Conservation (phyloP, 352 stramenopile species). For the Pythium dissotocum region DNA sequence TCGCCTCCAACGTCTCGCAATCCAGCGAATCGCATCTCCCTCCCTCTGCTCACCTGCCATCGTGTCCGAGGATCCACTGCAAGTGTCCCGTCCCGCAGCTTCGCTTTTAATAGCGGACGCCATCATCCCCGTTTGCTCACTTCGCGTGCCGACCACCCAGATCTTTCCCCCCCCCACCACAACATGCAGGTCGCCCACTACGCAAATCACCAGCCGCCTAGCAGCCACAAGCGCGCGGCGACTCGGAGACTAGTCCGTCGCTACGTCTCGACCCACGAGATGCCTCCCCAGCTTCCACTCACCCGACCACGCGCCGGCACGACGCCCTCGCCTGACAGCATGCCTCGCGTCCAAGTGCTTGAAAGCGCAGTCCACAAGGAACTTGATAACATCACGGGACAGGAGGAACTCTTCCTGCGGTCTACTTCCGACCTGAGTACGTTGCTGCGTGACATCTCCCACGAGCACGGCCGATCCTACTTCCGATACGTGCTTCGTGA, state of each 20-base stretch:
- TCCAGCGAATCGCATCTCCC: constrained; percentile 4
- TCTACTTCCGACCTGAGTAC: constrained; percentile 69
- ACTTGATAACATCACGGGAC: constrained; percentile 51
- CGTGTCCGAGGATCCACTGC: background rate
- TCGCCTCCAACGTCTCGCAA: background rate
- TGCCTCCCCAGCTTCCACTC: constrained; percentile 25
- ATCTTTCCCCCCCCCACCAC: background rate
- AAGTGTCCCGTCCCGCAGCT: constrained; percentile 11
- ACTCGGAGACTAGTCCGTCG: constrained; percentile 16
- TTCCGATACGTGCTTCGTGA: constrained; percentile 81
- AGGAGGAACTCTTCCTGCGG: constrained; percentile 81
- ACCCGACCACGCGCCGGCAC: constrained; percentile 43
- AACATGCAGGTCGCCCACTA: constrained; percentile 29
- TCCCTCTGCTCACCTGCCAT: background rate
- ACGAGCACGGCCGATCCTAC: constrained; percentile 70
- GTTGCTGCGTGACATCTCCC: constrained; percentile 71
- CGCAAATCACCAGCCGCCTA: constrained; percentile 20
- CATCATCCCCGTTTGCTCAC: background rate
- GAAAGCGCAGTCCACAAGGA: constrained; percentile 71
- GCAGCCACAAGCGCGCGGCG: constrained; percentile 11
- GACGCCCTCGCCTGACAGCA: background rate
- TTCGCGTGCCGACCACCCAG: background rate
- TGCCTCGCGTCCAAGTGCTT: constrained; percentile 67
- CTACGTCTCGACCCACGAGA: constrained; percentile 12
- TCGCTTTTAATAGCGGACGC: constrained; percentile 17